Conservation (phyloP, 805 yeast genomes). For the Hanseniaspora jakobsenii region DNA sequence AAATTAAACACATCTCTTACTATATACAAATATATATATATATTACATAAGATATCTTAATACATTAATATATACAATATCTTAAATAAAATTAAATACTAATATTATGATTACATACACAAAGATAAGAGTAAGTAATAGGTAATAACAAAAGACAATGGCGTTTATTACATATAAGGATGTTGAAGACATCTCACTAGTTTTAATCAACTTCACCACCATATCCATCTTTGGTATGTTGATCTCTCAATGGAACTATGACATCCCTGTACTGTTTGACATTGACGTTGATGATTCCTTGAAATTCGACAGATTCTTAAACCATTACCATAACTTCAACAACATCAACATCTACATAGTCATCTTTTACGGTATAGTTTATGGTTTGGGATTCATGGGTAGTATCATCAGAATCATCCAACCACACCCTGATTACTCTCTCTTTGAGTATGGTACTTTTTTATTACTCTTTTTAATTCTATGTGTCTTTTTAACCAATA, state of each 20-base stretch:
- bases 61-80: too few relatives aligned
- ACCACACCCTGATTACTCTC: constrained; percentile 73
- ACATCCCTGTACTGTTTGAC: constrained; percentile 60
- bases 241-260: constrained; percentile 72
- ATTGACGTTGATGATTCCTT: constrained; percentile 36
- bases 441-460: constrained; percentile 82
- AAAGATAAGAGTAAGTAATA: too few relatives aligned
- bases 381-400: constrained; percentile 57
- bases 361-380: constrained; percentile 32
- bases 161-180: constrained; percentile 22
- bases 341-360: constrained; percentile 38
- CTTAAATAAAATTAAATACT: too few relatives aligned
- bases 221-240: constrained; percentile 73
- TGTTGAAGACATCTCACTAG: constrained; percentile 25
- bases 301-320: constrained; percentile 50
- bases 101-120: too few relatives aligned
- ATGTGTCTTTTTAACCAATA: constrained; percentile 74
- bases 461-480: constrained; percentile 59
- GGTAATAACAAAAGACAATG: constrained; percentile 1
- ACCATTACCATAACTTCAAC: constrained; percentile 69
- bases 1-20: too few relatives aligned
- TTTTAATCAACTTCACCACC: constrained; percentile 32
- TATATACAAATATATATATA: too few relatives aligned
- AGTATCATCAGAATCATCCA: constrained; percentile 65
- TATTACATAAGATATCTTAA: too few relatives aligned